These are phyloP conservation scores for Malus orientalis DNA, from an alignment of 306 rosid genomes.

Conservation along the genomic window DNA sequence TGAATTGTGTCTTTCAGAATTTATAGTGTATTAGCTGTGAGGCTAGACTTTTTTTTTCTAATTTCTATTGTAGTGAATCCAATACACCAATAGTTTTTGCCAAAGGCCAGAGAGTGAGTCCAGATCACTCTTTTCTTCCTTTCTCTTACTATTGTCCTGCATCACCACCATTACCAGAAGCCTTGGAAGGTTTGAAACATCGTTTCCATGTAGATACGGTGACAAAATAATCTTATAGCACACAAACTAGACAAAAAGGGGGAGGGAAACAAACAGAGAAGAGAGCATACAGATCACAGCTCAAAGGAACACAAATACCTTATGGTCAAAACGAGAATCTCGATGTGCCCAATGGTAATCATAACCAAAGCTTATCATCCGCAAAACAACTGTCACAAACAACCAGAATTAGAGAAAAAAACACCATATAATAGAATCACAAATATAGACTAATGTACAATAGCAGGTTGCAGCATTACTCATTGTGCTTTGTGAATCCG, in stretches of 20 bases:
- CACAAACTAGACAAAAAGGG: background rate
- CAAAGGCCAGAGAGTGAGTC: background rate
- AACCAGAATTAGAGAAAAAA: constrained; percentile 18
- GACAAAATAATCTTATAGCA: background rate
- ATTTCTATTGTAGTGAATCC: background rate
- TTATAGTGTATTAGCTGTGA: background rate
- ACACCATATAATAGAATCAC: background rate
- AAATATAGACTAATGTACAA: background rate
- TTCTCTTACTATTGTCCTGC: background rate
- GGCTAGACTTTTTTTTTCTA: background rate
- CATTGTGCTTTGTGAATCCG: background rate
- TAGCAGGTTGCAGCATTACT: background rate
- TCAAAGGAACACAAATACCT: constrained; percentile 44
- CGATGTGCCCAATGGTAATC: constrained; percentile 77
- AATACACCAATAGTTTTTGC: background rate
- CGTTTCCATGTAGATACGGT: background rate
- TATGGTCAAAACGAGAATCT: constrained; percentile 53
- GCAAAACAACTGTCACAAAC: constrained; percentile 71
- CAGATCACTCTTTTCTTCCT: background rate
- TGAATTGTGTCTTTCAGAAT: background rate
- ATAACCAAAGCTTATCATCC: constrained; percentile 92
- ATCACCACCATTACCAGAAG: background rate
- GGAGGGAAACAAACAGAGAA: background rate
- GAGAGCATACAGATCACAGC: background rate
- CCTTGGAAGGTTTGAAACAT: background rate